Percentiles rank a stretch among this genome's conserved stretches.
These are phyloP conservation scores for Isoetes engelmannii DNA, from an alignment of 83 land plant genomes.

Conservation along the genomic window DNA sequence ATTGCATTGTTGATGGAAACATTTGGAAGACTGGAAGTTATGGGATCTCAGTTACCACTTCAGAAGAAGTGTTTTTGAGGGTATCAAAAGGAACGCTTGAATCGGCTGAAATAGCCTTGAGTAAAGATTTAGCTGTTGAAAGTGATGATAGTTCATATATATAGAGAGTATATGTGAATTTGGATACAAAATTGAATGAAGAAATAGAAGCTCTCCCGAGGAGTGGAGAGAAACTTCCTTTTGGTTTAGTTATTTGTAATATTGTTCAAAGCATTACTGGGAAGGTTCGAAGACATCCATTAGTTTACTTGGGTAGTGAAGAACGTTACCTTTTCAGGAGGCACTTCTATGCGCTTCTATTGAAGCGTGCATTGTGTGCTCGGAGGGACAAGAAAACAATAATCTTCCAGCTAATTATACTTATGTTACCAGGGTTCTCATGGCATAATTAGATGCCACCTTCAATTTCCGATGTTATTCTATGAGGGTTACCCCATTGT, in stretches of 20 bases:
- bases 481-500: too few species aligned
- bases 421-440: too few species aligned
- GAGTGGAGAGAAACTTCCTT: conserved; percentile 15
- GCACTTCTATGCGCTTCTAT: conserved; percentile 54
- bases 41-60: conserved; percentile 90
- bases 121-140: not conserved
- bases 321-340: conserved; percentile 42
- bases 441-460: too few species aligned
- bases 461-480: too few species aligned
- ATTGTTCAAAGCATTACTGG: conserved; percentile 29
- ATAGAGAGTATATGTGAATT: too few species aligned
- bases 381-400: conserved; percentile 62
- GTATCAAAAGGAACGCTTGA: conserved; percentile 44
- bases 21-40: conserved; percentile 59
- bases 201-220: not conserved
- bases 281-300: conserved; percentile 31
- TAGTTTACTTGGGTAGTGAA: conserved; percentile 24
- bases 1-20: not conserved
- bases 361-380: conserved; percentile 55
- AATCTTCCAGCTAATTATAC: conserved; percentile 63
- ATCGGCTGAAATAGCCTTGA: too few species aligned
- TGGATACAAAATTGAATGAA: too few species aligned
- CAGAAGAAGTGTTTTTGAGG: conserved; percentile 86
- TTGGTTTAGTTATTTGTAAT: conserved; percentile 21
- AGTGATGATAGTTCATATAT: too few species aligned